Percentiles rank a stretch among this genome's conserved stretches.
Conservation (phyloP, 2,329 filamentous ascomycete species). For the Paecilomyces niveus region DNA sequence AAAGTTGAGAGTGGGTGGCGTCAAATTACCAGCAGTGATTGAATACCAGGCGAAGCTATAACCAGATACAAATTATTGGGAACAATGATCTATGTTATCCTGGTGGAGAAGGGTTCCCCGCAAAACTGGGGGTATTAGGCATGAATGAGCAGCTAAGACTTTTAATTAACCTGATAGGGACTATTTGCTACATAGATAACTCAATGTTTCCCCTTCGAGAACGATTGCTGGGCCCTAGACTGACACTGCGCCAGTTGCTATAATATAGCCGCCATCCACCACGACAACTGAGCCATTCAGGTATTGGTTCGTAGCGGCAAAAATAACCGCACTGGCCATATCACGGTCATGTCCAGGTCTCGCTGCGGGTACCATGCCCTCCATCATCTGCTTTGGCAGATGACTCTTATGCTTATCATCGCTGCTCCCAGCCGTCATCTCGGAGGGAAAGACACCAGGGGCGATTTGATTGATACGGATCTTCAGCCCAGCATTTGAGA, state of each 20-base stretch:
- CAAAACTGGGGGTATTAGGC: too few relatives aligned
- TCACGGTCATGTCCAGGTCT: constrained; percentile 59
- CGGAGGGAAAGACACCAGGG: constrained; percentile 61
- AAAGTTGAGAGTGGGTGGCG: constrained; percentile 39
- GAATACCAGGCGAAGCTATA: constrained; percentile 19
- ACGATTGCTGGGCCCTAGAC: neutral
- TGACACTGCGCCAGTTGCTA: constrained; percentile 22
- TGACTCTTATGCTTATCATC: constrained; percentile 56
- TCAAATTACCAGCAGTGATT: constrained; percentile 26
- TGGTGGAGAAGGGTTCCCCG: neutral
- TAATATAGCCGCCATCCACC: constrained; percentile 47
- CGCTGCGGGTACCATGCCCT: constrained; percentile 54
- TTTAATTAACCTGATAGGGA: neutral
- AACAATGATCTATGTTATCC: neutral
- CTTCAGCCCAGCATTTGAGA: constrained; percentile 51
- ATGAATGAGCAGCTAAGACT: too few relatives aligned
- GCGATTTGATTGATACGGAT: constrained; percentile 62
- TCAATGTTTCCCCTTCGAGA: neutral
- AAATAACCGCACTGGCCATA: constrained; percentile 58
- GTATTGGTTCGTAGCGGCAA: constrained; percentile 45
- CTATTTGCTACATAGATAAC: neutral
- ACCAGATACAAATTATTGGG: neutral
- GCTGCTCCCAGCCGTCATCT: constrained; percentile 56
- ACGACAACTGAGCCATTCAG: constrained; percentile 47
- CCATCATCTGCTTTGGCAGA: constrained; percentile 53